Evolutionary conservation across 2,329 filamentous ascomycete genomes (phyloP), one percentile per base, ranked within the genome.

Genomic region (Botrytis hyacinthi): DNA sequence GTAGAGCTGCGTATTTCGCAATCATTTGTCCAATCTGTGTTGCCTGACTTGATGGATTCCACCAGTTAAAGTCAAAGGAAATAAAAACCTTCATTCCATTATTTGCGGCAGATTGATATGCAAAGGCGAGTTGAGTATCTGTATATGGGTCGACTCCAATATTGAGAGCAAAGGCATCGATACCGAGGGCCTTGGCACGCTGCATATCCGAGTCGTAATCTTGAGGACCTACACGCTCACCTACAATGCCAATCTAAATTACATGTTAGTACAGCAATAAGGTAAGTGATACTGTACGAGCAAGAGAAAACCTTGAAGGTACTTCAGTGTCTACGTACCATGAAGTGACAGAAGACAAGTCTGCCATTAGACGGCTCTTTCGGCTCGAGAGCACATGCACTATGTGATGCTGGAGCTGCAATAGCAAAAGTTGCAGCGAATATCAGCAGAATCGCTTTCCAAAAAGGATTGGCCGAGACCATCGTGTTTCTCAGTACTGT

Each of bases 101-200:
- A 18, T 74, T 73, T 4, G 78, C 74, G 16, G 75, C 77, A 37
- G 79, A 77, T 67, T 75, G 74, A 71, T 80, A 82, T 7, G 81
- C 81, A 26, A 79, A 73, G 16, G 73, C 74, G 20, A 82, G 76
- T 73, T 81, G 80, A 22, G 62, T 65, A 40, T 78, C 75, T 2
- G 77, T 79, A 1, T 82, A 84, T 37, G 54, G 22, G 42, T 79
- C 80, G 0, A 76, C 76, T 26, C 79, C 80, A 57, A 81, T 81
- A 51, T 82, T 82, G 40, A 82, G 70, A 7, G 80, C 80, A 70
- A 82, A 82, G 9, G 80, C 81, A 65, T 82, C 80, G 66, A 82
- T 81, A 9, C 82, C 82, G 1, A 82, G 74, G 2, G 75, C 37
- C 62, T 78, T 79, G 37, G 79, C 79, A 29, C 74, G 68, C 32